phyloP scores from a whole-genome alignment of 1,284 basidiomycete species.

The Amylostereum areolatum region DNA sequence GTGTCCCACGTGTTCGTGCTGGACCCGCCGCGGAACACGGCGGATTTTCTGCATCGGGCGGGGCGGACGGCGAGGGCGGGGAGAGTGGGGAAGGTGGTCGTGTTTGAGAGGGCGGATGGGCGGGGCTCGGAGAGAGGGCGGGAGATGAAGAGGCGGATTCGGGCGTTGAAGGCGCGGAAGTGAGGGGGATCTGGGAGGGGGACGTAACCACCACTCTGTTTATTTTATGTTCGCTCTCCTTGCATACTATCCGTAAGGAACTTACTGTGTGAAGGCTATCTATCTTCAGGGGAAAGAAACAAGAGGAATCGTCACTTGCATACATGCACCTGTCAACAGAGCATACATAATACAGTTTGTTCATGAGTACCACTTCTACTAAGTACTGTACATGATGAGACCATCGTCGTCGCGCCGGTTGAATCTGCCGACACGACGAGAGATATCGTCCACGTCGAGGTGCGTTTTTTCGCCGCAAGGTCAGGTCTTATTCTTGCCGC shows the following conservation, averaged over 20 bases:
- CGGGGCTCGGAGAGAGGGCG: conserved; percentile 38
- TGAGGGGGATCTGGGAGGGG: neutral
- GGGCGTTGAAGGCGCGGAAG: conserved; percentile 22
- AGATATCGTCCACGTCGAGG: conserved; percentile 57
- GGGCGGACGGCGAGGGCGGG: conserved; percentile 77
- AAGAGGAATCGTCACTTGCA: neutral
- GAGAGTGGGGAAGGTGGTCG: conserved; percentile 54
- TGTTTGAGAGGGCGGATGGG: conserved; percentile 59
- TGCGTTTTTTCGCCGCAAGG: conserved; percentile 30
- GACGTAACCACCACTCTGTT: neutral
- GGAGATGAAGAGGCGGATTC: conserved; percentile 45
- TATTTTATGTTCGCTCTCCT: neutral
- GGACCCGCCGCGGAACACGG: conserved; percentile 80
- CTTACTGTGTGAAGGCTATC: neutral
- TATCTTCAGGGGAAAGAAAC: neutral
- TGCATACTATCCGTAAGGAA: neutral
- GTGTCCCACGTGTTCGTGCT: conserved; percentile 79
- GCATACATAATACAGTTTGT: neutral
- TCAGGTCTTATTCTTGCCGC: conserved; percentile 8
- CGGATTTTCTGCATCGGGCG: conserved; percentile 87
- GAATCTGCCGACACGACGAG: neutral
- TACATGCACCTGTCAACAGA: neutral
- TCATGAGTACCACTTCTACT: neutral
- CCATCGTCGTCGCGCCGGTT: too few species aligned
- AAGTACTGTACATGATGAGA: neutral